These are phyloP conservation scores for Boletus rex-veris DNA, from an alignment of 768 basidiomycete genomes.

Conservation along the genomic window DNA sequence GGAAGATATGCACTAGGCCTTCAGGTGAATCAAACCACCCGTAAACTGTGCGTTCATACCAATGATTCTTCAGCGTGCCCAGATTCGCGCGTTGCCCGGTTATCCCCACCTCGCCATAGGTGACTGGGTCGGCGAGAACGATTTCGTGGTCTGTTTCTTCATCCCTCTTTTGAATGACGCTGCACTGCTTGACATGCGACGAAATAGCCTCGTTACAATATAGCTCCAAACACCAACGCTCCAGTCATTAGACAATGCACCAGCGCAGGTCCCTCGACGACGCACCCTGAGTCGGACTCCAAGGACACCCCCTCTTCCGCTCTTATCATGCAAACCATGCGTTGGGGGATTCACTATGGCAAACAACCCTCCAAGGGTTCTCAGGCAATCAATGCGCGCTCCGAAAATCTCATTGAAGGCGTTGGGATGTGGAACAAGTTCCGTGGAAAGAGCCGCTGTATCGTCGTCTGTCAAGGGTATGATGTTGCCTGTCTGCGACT, in stretches of 20 bases:
- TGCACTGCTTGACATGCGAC: neutral
- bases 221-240: constrained; percentile 76
- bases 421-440: constrained; percentile 84
- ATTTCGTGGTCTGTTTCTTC: constrained; percentile 43
- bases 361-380: constrained; percentile 56
- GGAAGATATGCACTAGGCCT: constrained; percentile 59
- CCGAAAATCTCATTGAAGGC: constrained; percentile 73
- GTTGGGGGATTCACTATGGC: constrained; percentile 78
- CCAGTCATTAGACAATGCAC: constrained; percentile 63
- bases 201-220: constrained; percentile 61
- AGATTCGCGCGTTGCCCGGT: constrained; percentile 38
- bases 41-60: neutral
- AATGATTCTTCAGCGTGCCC: constrained; percentile 18
- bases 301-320: constrained; percentile 11
- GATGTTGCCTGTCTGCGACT: no score
- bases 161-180: neutral
- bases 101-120: constrained; percentile 41
- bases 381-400: constrained; percentile 87
- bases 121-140: constrained; percentile 59
- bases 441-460: constrained; percentile 79
- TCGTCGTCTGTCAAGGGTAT: constrained; percentile 73
- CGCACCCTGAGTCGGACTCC: neutral
- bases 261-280: neutral
- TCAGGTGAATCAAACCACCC: constrained; percentile 29
- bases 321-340: constrained; percentile 75